Percentiles rank a stretch among this genome's conserved stretches.
Conservation (phyloP, 108 stramenopile species). For the Cylindrotheca fusiformis region DNA sequence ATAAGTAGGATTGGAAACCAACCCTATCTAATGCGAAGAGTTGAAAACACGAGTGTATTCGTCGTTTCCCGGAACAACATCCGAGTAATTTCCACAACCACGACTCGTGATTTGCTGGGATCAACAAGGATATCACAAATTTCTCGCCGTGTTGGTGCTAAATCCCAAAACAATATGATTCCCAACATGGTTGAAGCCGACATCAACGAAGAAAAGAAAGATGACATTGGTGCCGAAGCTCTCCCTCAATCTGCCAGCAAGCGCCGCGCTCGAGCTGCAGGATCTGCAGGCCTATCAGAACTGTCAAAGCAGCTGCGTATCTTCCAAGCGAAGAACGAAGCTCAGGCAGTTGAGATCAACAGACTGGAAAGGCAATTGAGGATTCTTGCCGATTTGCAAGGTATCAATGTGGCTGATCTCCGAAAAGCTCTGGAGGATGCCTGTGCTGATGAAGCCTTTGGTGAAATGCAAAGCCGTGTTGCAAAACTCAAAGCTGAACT, state of each 20-base stretch:
- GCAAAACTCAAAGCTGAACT: constrained; percentile 52
- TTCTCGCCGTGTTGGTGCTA: too few relatives aligned
- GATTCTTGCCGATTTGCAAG: constrained; percentile 68
- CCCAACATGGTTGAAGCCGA: neutral
- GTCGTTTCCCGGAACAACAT: too few relatives aligned
- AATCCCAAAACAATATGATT: neutral
- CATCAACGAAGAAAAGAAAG: neutral
- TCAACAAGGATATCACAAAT: too few relatives aligned
- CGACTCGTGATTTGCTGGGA: too few relatives aligned
- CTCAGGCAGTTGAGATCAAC: constrained; percentile 56
- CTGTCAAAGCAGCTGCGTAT: constrained; percentile 71
- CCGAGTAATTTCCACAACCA: too few relatives aligned
- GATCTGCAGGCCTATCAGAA: constrained; percentile 53
- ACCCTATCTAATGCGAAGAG: too few relatives aligned
- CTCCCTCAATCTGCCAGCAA: constrained; percentile 5
- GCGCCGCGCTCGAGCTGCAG: constrained; percentile 20
- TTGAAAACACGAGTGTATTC: too few relatives aligned
- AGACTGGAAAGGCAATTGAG: constrained; percentile 66
- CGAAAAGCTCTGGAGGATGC: constrained; percentile 56
- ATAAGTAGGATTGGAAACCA: too few relatives aligned
- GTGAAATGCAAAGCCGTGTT: constrained; percentile 55
- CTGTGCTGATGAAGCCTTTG: constrained; percentile 69
- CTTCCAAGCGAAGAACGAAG: constrained; percentile 63
- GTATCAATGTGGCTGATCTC: constrained; percentile 57
- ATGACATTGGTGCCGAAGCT: neutral